Percentiles rank a stretch among this genome's conserved stretches.
Conservation (phyloP, 257 asterid genomes). For the Solanum chilense region DNA sequence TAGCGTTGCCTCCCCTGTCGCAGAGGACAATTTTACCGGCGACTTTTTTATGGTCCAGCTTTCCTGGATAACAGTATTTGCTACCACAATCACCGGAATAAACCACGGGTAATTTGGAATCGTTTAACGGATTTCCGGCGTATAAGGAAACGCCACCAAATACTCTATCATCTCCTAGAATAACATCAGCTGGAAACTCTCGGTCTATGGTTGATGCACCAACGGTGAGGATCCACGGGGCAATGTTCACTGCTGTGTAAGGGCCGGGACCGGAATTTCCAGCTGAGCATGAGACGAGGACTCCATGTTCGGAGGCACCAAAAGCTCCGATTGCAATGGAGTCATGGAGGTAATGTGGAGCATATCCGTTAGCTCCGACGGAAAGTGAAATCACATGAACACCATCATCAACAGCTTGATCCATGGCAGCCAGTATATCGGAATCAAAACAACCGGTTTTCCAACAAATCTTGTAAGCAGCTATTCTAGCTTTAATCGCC, state of each 20-base stretch:
- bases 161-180: conserved; percentile 58
- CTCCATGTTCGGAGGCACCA: conserved; percentile 57
- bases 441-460: conserved; percentile 66
- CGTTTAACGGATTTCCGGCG: conserved; percentile 37
- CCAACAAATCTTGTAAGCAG: conserved; percentile 87
- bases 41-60: conserved; percentile 42
- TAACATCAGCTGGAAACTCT: conserved; percentile 82
- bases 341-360: conserved; percentile 57
- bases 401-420: conserved; percentile 67
- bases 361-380: conserved; percentile 61
- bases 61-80: conserved; percentile 61
- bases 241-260: conserved; percentile 65
- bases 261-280: conserved; percentile 82
- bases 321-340: conserved; percentile 88
- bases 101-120: conserved; percentile 35
- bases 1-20: conserved; percentile 89
- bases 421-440: conserved; percentile 81
- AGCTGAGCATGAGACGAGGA: conserved; percentile 86
- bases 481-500: conserved; percentile 83
- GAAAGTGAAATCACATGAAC: conserved; percentile 78
- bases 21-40: conserved; percentile 81
- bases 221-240: conserved; percentile 94
- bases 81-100: conserved; percentile 78
- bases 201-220: conserved; percentile 94
- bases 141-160: conserved; percentile 76